phyloP scores from a whole-genome alignment of 352 stramenopile genomes.

The Phytophthora pisi region DNA sequence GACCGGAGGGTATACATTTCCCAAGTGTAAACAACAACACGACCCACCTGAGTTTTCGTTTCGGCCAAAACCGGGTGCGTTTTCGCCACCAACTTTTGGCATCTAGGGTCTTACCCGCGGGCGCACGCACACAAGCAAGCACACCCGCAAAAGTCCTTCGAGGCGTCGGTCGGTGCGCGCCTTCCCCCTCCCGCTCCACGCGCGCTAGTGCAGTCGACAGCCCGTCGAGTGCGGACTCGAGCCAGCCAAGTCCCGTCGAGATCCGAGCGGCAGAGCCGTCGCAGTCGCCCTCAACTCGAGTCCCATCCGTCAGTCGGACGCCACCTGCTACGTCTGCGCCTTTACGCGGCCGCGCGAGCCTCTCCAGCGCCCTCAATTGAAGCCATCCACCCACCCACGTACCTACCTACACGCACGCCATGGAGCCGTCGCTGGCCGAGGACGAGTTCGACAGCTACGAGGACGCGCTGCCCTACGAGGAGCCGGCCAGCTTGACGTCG shows the following conservation, averaged over 20 bases:
- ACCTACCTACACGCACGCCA: constrained; percentile 10
- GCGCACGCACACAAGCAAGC: not conserved
- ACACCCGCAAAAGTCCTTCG: constrained; percentile 29
- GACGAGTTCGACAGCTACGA: constrained; percentile 37
- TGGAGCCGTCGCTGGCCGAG: constrained; percentile 29
- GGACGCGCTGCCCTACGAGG: constrained; percentile 34
- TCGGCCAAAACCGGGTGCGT: not conserved
- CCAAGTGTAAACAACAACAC: constrained; percentile 30
- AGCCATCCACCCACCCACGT: not conserved
- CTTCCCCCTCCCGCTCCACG: constrained; percentile 23
- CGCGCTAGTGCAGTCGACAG: constrained; percentile 9
- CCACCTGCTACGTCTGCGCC: constrained; percentile 22
- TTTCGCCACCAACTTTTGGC: too few species aligned
- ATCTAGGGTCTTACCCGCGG: not conserved
- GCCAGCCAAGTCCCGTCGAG: constrained; percentile 1
- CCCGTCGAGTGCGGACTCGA: constrained; percentile 8
- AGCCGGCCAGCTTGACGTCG: constrained; percentile 39
- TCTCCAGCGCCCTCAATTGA: constrained; percentile 2
- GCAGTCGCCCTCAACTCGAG: constrained; percentile 1
- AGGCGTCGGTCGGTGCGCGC: constrained; percentile 17
- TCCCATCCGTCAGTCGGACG: constrained; percentile 7
- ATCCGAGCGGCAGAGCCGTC: constrained; percentile 28
- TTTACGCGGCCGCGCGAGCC: constrained; percentile 17
- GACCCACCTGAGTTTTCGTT: constrained; percentile 35
- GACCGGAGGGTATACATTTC: constrained; percentile 22